These are phyloP conservation scores for Penicillium bovifimosum DNA, from an alignment of 495 filamentous ascomycete genomes.

Conservation along the genomic window DNA sequence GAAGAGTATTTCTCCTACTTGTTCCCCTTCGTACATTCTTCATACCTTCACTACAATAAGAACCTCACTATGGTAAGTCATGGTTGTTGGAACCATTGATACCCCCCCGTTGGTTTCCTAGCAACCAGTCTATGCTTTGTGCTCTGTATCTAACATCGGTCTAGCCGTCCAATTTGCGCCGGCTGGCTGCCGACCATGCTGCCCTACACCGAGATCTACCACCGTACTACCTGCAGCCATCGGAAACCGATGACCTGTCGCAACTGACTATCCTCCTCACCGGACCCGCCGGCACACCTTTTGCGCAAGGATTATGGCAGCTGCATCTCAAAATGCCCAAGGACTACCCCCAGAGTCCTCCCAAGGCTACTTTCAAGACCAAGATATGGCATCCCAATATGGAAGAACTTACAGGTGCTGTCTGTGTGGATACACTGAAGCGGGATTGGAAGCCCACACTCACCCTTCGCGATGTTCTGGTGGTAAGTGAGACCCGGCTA, in stretches of 20 bases:
- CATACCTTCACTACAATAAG: background rate
- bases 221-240: conserved; percentile 61
- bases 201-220: conserved; percentile 54
- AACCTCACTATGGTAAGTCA: conserved; percentile 16
- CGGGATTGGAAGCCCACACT: conserved; percentile 59
- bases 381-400: conserved; percentile 72
- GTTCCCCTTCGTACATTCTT: background rate
- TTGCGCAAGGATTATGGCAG: conserved; percentile 54
- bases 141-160: conserved; percentile 9
- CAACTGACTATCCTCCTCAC: conserved; percentile 55
- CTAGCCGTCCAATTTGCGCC: conserved; percentile 49
- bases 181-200: conserved; percentile 61
- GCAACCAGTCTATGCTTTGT: conserved; percentile 3
- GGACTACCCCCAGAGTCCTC: conserved; percentile 59
- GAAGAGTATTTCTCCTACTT: background rate
- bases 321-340: conserved; percentile 58
- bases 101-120: background rate
- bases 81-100: background rate
- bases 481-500: conserved; percentile 35
- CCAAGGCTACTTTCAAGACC: conserved; percentile 62
- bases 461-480: conserved; percentile 57
- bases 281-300: conserved; percentile 62
- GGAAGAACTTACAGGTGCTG: conserved; percentile 57
- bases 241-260: conserved; percentile 53
- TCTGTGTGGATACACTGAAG: conserved; percentile 71